Conservation (phyloP, 805 yeast species). For the Zygosaccharomyces pseudorouxii region DNA sequence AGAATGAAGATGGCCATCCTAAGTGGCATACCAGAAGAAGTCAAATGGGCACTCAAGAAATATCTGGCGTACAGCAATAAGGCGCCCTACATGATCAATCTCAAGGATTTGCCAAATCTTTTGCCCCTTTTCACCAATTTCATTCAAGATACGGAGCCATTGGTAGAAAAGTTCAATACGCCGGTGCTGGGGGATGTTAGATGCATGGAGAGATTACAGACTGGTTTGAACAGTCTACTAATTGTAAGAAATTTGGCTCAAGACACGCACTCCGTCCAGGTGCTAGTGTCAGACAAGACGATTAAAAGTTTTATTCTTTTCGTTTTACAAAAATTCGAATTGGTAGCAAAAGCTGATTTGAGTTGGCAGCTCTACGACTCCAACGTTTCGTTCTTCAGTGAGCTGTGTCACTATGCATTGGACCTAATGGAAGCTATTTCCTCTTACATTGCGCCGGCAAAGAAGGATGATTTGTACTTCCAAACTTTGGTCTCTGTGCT, state of each 20-base stretch:
- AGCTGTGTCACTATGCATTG: slow-evolving; percentile 58
- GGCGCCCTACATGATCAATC: slow-evolving; percentile 45
- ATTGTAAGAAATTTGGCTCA: slow-evolving; percentile 78
- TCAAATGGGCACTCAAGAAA: slow-evolving; percentile 63
- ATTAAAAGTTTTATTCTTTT: slow-evolving; percentile 45
- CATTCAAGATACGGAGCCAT: slow-evolving; percentile 23
- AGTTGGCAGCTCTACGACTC: slow-evolving; percentile 27
- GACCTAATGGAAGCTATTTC: slow-evolving; percentile 84
- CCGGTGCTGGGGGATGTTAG: slow-evolving; percentile 20
- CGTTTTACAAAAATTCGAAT: slow-evolving; percentile 26
- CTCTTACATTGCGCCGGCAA: slow-evolving; percentile 73
- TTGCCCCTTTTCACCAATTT: slow-evolving; percentile 38
- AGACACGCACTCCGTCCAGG: slow-evolving; percentile 76
- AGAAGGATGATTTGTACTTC: slow-evolving; percentile 61
- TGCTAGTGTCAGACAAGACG: slow-evolving; percentile 52
- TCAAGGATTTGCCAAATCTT: slow-evolving; percentile 40
- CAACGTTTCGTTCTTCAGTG: slow-evolving; percentile 43
- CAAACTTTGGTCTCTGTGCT: slow-evolving; percentile 49
- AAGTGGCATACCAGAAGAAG: slow-evolving; percentile 60
- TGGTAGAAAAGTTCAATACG: slow-evolving; percentile 23
- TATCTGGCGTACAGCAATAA: slow-evolving; percentile 38
- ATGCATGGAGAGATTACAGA: slow-evolving; percentile 23
- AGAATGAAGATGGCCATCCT: slow-evolving; percentile 68
- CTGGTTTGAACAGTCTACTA: slow-evolving; percentile 40
- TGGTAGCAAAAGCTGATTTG: slow-evolving; percentile 22